Percentiles rank a stretch among this genome's conserved stretches.
Evolutionary conservation across 495 filamentous ascomycete genomes (phyloP).

Genomic region (Chaetomidium leptoderma): DNA sequence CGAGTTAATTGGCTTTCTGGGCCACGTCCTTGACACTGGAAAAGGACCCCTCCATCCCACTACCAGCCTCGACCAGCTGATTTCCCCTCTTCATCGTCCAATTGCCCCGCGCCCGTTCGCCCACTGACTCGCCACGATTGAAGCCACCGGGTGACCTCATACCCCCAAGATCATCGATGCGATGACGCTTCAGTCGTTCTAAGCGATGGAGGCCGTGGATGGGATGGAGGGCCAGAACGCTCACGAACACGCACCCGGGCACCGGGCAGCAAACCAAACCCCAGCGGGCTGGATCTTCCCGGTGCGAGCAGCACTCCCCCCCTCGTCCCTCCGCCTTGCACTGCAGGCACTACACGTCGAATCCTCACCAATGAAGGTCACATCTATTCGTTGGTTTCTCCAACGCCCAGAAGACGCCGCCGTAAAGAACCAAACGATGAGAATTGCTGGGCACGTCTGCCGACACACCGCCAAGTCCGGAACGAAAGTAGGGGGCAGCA

Average conservation of each 20-base stretch:
- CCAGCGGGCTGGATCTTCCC: not conserved
- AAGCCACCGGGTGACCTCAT: slow-evolving; percentile 11
- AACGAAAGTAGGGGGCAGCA: not conserved
- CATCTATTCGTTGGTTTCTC: not conserved
- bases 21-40: not conserved
- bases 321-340: not conserved
- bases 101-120: not conserved
- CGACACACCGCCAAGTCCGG: slow-evolving; percentile 6
- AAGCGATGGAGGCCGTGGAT: not conserved
- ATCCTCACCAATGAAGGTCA: not conserved
- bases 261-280: no score
- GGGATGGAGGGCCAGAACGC: not conserved
- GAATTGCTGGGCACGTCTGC: not conserved
- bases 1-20: not conserved
- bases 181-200: slow-evolving; percentile 3
- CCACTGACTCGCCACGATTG: slow-evolving; percentile 1
- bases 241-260: not conserved
- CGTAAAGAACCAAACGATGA: not conserved
- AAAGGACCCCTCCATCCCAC: not conserved
- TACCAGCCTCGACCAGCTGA: not conserved
- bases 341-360: not conserved
- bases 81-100: not conserved
- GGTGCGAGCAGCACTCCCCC: no score
- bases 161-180: not conserved
- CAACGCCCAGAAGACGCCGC: not conserved